Evolutionary conservation across 352 stramenopile species (phyloP).

Genomic region (Blastocystis sp.): DNA sequence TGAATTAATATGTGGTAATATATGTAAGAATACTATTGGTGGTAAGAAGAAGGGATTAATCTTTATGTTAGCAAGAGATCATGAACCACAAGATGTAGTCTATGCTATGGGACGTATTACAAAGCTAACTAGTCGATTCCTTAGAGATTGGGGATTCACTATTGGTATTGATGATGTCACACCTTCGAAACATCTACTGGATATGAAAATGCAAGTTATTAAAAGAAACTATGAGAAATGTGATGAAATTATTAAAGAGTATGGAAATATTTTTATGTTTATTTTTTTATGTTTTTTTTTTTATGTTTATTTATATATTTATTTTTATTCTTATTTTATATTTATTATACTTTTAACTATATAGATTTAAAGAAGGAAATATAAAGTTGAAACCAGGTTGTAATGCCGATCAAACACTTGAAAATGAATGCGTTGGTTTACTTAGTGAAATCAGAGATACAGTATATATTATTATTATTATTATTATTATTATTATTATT

Average conservation of each 20-base stretch:
- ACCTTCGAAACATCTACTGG: slow-evolving; percentile 68
- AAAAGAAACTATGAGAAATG: slow-evolving; percentile 53
- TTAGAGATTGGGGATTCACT: slow-evolving; percentile 88
- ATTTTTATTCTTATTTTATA: slow-evolving; percentile 53
- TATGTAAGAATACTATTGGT: slow-evolving; percentile 92
- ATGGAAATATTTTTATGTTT: slow-evolving; percentile 5
- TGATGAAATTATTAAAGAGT: slow-evolving; percentile 43
- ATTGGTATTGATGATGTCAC: slow-evolving; percentile 99
- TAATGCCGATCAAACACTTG: slow-evolving; percentile 81
- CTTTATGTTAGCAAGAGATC: slow-evolving; percentile 88
- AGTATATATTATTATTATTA: slow-evolving; percentile 41
- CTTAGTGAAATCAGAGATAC: slow-evolving; percentile 87
- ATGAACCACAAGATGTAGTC: slow-evolving; percentile 66
- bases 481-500: neutral
- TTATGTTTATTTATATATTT: slow-evolving; percentile 15
- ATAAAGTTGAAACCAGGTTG: slow-evolving; percentile 82
- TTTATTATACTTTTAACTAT: slow-evolving; percentile 66
- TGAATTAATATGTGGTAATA: slow-evolving; percentile 85
- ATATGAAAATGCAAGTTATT: slow-evolving; percentile 78
- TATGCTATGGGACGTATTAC: slow-evolving; percentile 88
- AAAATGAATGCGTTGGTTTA: slow-evolving; percentile 91
- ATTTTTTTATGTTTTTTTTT: neutral
- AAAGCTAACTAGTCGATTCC: slow-evolving; percentile 83
- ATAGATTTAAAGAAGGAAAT: slow-evolving; percentile 70
- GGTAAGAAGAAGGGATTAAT: slow-evolving; percentile 90